Evolutionary conservation across 2,329 filamentous ascomycete species (phyloP), one percentile per base, ranked within the genome.

Genomic region (Colletotrichum sp.): DNA sequence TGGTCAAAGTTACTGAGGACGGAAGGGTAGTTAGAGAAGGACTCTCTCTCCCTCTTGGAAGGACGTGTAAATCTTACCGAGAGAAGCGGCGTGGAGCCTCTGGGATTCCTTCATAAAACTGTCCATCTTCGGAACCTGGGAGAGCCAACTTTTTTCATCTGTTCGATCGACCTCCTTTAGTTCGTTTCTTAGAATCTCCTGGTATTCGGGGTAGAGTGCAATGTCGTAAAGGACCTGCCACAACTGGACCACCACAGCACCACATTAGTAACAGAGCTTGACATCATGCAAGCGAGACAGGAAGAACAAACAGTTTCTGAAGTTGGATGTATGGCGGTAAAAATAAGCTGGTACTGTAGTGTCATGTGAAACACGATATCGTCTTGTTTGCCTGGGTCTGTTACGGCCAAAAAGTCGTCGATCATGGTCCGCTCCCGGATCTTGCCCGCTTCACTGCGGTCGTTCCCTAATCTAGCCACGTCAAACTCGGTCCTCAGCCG

Each of bases 61-160:
- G 12, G 12, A 30, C 8, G 52, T 8, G 22, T 55, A 44, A 3
- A 32, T 32, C 69, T 39, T 66, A 71, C 69, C 48, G 1, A 71
- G 69, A 5, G 48, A 57, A 18, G 48, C 30, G 12, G 69, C 48
- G 18, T 72, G 18, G 3, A 72, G 18, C 15, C 70, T 26, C 26
- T 72, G 70, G n/a, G 48, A 60, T 28, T 72, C 70, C 34, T 72
- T 72, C 48, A 72, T 67, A 22, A 72, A 72, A 34, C 70, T 72
- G n/a, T 67, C 70, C 70, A 72, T 67, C 26, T 72, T 72, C 6
- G 34, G 48, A 13, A 72, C 26, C 24, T 60, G 48, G 22, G 34
- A 39, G n/a, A 72, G 62, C 70, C 70, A 60, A 7, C 26, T 48
- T 48, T 13, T 59, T 13, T 62, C 24, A 39, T 64, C 39, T 26